A percentile compares a stretch with the other conserved stretches of the same genome.
Evolutionary conservation across 2,329 filamentous ascomycete genomes (phyloP).

Genomic region (Tolypocladium cylindrosporum): DNA sequence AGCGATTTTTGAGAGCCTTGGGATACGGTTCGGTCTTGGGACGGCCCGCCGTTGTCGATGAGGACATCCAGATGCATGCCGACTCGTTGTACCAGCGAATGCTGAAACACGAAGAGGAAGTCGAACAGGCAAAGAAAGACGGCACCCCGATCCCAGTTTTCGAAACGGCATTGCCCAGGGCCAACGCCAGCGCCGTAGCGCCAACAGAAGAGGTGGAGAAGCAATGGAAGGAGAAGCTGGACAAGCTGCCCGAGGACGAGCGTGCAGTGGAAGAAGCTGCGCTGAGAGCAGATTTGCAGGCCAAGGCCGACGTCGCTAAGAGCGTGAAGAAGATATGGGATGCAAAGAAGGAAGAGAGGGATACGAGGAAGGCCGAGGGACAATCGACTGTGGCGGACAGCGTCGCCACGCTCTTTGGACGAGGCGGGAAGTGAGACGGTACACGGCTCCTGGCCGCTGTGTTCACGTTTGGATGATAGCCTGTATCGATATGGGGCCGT

Average conservation of each 20-base stretch:
- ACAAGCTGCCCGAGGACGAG: conserved; percentile 48
- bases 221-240: conserved; percentile 42
- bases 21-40: conserved; percentile 69
- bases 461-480: background rate
- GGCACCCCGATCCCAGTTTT: conserved; percentile 50
- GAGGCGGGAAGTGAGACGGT: conserved; percentile 13
- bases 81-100: conserved; percentile 84
- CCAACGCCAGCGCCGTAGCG: conserved; percentile 11
- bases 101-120: conserved; percentile 66
- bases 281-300: conserved; percentile 50
- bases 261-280: conserved; percentile 53
- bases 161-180: conserved; percentile 40
- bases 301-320: conserved; percentile 48
- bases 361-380: conserved; percentile 26
- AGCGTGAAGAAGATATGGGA: conserved; percentile 45
- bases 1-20: conserved; percentile 82
- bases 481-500: background rate
- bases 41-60: conserved; percentile 58
- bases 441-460: background rate
- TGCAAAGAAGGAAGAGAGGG: conserved; percentile 46
- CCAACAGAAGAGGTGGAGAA: conserved; percentile 37
- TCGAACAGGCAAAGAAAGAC: conserved; percentile 58
- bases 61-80: conserved; percentile 91
- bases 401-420: conserved; percentile 18
- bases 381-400: conserved; percentile 20